These are phyloP conservation scores for Calonectria leucothoes DNA, from an alignment of 2,329 filamentous ascomycete species.

Conservation along the genomic window DNA sequence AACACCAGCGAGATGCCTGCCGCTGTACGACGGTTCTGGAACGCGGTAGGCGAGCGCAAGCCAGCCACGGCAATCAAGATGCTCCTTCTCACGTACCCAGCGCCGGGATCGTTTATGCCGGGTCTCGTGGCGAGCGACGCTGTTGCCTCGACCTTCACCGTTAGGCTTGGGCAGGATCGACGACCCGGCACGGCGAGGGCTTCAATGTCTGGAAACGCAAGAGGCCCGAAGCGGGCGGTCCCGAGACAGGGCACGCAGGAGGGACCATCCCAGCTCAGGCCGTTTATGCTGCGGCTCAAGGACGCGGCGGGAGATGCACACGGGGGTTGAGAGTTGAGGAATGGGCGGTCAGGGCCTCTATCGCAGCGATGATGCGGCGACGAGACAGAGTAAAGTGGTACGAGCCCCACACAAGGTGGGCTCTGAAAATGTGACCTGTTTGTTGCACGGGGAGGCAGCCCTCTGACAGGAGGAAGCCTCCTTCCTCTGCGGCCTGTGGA, in stretches of 20 bases:
- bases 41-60: background rate
- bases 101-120: conserved; percentile 4
- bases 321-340: background rate
- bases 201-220: conserved; percentile 3
- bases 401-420: conserved; percentile 12
- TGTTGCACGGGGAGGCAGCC: background rate
- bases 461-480: background rate
- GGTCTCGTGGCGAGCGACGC: conserved; percentile 10
- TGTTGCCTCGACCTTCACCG: background rate
- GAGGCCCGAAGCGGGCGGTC: background rate
- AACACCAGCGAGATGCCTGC: background rate
- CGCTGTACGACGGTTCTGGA: conserved; percentile 15
- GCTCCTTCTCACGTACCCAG: conserved; percentile 20
- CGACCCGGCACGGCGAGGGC: conserved; percentile 13
- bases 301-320: background rate
- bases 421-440: background rate
- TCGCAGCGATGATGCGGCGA: background rate
- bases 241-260: conserved; percentile 10
- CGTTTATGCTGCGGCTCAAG: conserved; percentile 20
- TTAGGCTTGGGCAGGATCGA: conserved; percentile 13
- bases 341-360: background rate
- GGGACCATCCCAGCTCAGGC: conserved; percentile 20
- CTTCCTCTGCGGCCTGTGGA: background rate
- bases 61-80: conserved; percentile 13
- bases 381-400: background rate